These are phyloP conservation scores for Alternaria arbusti DNA, from an alignment of 2,329 filamentous ascomycete genomes.

Conservation along the genomic window DNA sequence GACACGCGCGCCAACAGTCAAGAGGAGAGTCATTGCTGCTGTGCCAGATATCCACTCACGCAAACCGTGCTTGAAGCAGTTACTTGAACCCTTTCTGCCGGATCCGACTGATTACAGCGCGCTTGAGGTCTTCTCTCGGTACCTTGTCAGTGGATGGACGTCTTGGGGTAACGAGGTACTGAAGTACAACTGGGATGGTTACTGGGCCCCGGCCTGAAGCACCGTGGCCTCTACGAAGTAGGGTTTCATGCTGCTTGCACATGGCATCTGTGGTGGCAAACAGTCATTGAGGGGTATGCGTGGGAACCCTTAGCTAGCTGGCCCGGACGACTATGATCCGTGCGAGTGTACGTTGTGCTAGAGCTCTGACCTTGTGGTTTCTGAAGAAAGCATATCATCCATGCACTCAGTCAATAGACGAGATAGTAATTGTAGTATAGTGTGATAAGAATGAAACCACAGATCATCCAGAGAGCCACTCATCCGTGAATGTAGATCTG, in stretches of 20 bases:
- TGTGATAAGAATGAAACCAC: no score
- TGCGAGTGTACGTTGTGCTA: background rate
- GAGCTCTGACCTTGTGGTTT: background rate
- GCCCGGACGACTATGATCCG: background rate
- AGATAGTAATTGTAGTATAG: background rate
- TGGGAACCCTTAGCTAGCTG: background rate
- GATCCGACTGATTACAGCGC: slow-evolving; percentile 57
- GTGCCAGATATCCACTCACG: slow-evolving; percentile 80
- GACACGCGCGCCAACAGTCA: slow-evolving; percentile 39
- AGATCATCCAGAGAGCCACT: no score
- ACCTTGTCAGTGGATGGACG: slow-evolving; percentile 78
- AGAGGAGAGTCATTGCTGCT: slow-evolving; percentile 66
- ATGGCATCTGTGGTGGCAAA: background rate
- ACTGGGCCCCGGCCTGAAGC: slow-evolving; percentile 49
- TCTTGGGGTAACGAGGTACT: slow-evolving; percentile 78
- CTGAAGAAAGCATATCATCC: background rate
- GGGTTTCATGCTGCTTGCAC: background rate
- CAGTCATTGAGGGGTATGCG: background rate
- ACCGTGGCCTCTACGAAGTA: background rate
- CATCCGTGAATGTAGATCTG: background rate
- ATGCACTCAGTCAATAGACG: background rate
- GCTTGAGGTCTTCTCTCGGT: slow-evolving; percentile 79
- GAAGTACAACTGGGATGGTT: slow-evolving; percentile 68
- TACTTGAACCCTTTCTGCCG: slow-evolving; percentile 65
- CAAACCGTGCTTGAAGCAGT: slow-evolving; percentile 72